Evolutionary conservation across 1,284 basidiomycete species (phyloP), one percentile per base, ranked within the genome.

Genomic region (Malassezia vespertilionis): DNA sequence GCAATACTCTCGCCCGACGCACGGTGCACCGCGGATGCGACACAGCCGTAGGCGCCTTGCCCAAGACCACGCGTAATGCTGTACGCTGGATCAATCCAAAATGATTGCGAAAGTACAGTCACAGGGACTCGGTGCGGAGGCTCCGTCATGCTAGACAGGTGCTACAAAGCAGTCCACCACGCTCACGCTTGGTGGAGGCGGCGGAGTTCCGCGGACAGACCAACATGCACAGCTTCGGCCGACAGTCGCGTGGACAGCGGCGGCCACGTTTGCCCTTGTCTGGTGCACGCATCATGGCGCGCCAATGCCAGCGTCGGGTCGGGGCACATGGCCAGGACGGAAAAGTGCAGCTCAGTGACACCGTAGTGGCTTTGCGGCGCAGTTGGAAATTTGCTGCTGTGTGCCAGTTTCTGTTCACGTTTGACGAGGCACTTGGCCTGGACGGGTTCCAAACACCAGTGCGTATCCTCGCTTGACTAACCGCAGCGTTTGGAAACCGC

Each of bases 401-500:
- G 20, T 68, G 67, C 35, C 67, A 70, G 30, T 70, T 70, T 37
- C 53, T 70, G 23, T 57, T 65, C 33, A 65, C 65, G 7, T 70
- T 70, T 40, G 62, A 66, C 41, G 65, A 68, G 35, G 63, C 63
- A n/a, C 62, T 70, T 30, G 58, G 59, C 30, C 54, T 68, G 44
- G 60, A 57, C 32, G 63, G 60, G 28, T 65, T 65, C 45, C 56
- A 66, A 41, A 63, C 66, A 10, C 57, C 64, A 27, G 58, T 58
- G 47, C 37, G 53, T 52, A 4, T 18, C 3, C 31, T 23, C 11
- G 24, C 33, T 18, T 30, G 33, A n/a, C n/a, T n/a, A n/a, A n/a
- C n/a, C 15, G 9, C 26, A 52, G 33, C 41, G 41, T 15, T 65
- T 77, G n/a, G 76, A 77, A 53, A 46, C 53, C 17, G 76, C 48